phyloP scores from a whole-genome alignment of 2,329 filamentous ascomycete genomes.

The Phialophora chinensis region DNA sequence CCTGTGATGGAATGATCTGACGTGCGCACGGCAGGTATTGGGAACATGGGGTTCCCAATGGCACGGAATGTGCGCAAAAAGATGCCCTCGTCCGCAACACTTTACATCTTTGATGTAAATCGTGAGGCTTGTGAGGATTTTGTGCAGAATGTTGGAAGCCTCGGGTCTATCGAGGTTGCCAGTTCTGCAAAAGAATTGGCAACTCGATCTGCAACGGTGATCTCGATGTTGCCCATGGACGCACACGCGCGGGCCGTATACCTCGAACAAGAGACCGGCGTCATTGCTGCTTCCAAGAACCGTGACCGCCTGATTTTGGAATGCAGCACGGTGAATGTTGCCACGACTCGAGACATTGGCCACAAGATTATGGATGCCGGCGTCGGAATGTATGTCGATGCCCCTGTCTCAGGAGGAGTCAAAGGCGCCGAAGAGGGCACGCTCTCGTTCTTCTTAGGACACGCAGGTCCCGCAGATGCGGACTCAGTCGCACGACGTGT shows the following conservation, averaged over 20 bases:
- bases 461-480: not conserved
- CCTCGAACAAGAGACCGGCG: conserved; percentile 20
- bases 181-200: conserved; percentile 21
- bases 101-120: conserved; percentile 58
- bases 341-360: conserved; percentile 16
- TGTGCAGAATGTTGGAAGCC: conserved; percentile 4
- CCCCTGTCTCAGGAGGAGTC: conserved; percentile 20
- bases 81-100: conserved; percentile 48
- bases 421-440: not conserved
- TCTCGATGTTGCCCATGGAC: conserved; percentile 22
- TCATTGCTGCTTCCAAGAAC: conserved; percentile 16
- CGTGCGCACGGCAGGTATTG: conserved; percentile 48
- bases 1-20: too few species aligned
- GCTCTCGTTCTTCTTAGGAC: not conserved
- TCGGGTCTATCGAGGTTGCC: conserved; percentile 18
- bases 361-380: conserved; percentile 14
- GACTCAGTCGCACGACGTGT: conserved; percentile 9
- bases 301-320: conserved; percentile 23
- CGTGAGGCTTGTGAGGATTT: conserved; percentile 39
- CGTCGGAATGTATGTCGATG: conserved; percentile 20
- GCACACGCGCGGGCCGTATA: conserved; percentile 19
- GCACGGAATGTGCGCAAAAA: conserved; percentile 57
- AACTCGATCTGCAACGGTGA: conserved; percentile 15
- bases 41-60: conserved; percentile 62
- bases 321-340: conserved; percentile 26